Evolutionary conservation across 805 yeast species (phyloP).

Genomic region (Candida jianshihensis): DNA sequence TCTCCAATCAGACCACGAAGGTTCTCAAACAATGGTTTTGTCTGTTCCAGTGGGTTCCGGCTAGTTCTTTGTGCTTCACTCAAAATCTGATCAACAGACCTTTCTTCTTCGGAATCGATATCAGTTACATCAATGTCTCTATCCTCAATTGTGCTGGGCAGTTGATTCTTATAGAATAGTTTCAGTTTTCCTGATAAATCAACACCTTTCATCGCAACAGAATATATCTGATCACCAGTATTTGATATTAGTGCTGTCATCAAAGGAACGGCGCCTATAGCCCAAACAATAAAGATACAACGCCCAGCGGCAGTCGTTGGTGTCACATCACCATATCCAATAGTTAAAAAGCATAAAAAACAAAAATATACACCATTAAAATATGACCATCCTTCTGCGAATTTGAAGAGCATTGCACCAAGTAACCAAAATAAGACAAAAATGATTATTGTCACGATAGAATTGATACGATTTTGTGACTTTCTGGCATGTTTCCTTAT

Average conservation of each 20-base stretch:
- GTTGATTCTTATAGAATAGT: conserved; percentile 3
- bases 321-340: conserved; percentile 77
- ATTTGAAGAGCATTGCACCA: conserved; percentile 62
- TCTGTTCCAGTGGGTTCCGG: not conserved
- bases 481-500: conserved; percentile 37
- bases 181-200: conserved; percentile 1
- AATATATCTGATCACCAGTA: conserved; percentile 55
- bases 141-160: conserved; percentile 1
- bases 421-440: conserved; percentile 60
- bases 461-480: conserved; percentile 32
- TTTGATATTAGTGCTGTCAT: conserved; percentile 78
- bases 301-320: conserved; percentile 62
- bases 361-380: conserved; percentile 71
- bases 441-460: conserved; percentile 32
- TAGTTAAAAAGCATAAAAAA: conserved; percentile 66
- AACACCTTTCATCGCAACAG: conserved; percentile 15
- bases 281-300: conserved; percentile 74
- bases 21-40: conserved; percentile 18
- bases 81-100: conserved; percentile 11
- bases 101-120: conserved; percentile 8
- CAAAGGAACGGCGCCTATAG: conserved; percentile 74
- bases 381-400: conserved; percentile 65
- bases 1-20: conserved; percentile 11
- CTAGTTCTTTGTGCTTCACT: not conserved
- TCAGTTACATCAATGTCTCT: conserved; percentile 1